phyloP scores from a whole-genome alignment of 1,139 yeast genomes.

The Wickerhamomyces sp. region DNA sequence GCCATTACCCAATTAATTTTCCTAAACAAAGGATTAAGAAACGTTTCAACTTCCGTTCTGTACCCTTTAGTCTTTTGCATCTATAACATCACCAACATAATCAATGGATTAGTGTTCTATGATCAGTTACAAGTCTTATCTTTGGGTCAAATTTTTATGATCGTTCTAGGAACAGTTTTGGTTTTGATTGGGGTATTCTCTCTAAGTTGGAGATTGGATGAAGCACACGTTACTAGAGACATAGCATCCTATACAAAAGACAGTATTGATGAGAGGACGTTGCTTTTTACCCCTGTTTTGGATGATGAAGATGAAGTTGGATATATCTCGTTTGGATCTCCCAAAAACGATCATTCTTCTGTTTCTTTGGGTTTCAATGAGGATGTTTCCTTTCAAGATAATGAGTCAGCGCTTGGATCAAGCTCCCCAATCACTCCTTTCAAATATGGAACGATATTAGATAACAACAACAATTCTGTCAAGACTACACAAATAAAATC shows the following conservation, averaged over 20 bases:
- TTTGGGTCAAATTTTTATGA: slow-evolving; percentile 35
- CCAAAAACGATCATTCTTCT: slow-evolving; percentile 19
- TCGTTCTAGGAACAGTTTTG: slow-evolving; percentile 44
- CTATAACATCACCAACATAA: slow-evolving; percentile 68
- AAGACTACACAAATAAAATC: slow-evolving; percentile 1
- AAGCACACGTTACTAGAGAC: slow-evolving; percentile 7
- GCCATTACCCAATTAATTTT: slow-evolving; percentile 74
- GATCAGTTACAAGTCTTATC: slow-evolving; percentile 43
- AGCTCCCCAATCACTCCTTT: slow-evolving; percentile 10
- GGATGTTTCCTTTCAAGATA: background rate
- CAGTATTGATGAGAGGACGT: slow-evolving; percentile 4
- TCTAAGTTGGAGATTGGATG: slow-evolving; percentile 43
- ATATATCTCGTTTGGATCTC: slow-evolving; percentile 35
- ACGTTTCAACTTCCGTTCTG: slow-evolving; percentile 69
- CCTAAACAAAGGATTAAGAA: slow-evolving; percentile 67
- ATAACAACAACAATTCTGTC: slow-evolving; percentile 1
- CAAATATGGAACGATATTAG: slow-evolving; percentile 14
- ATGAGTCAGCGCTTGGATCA: background rate
- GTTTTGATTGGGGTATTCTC: slow-evolving; percentile 52
- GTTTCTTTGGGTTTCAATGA: slow-evolving; percentile 2
- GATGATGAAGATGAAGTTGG: slow-evolving; percentile 26
- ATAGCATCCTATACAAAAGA: slow-evolving; percentile 2
- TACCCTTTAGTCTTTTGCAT: slow-evolving; percentile 86
- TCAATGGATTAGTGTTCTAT: slow-evolving; percentile 67
- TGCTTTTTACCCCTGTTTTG: background rate